Conservation (phyloP, 2,329 filamentous ascomycete genomes). For the Bipolaris sorokiniana region DNA sequence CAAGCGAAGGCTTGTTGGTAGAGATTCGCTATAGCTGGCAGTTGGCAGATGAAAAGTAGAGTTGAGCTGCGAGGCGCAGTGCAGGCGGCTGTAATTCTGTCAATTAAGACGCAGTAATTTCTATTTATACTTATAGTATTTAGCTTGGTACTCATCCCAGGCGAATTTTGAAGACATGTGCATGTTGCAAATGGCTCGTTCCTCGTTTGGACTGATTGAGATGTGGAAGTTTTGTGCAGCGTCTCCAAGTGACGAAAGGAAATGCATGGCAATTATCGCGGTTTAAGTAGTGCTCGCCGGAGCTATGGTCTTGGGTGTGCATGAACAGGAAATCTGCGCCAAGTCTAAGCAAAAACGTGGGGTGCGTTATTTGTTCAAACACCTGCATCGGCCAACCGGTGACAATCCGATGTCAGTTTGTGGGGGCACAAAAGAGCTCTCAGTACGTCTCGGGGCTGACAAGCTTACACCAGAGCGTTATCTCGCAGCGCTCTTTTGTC, state of each 20-base stretch:
- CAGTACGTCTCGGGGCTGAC: constrained; percentile 12
- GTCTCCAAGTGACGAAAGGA: not conserved
- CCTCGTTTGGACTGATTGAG: not conserved
- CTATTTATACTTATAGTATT: constrained; percentile 2
- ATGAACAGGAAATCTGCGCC: constrained; percentile 7
- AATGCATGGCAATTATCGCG: not conserved
- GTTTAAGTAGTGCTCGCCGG: not conserved
- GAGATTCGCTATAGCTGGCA: constrained; percentile 6
- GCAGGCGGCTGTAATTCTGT: not conserved
- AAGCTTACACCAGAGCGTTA: constrained; percentile 15
- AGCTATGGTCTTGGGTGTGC: not conserved
- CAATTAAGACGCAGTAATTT: not conserved
- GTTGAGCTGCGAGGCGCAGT: not conserved
- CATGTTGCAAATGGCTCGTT: not conserved
- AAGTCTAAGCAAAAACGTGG: constrained; percentile 21
- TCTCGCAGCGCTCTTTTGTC: constrained; percentile 21
- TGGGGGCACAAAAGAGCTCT: constrained; percentile 14
- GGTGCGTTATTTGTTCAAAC: constrained; percentile 11
- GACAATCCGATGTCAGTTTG: constrained; percentile 8
- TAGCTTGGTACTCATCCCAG: not conserved
- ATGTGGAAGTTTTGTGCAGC: not conserved
- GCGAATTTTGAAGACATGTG: not conserved
- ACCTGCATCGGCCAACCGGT: constrained; percentile 11
- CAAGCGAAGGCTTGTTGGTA: constrained; percentile 22
- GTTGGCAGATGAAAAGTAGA: not conserved